These are phyloP conservation scores for Gastrolobium villosum DNA, from an alignment of 306 rosid genomes.

Conservation along the genomic window DNA sequence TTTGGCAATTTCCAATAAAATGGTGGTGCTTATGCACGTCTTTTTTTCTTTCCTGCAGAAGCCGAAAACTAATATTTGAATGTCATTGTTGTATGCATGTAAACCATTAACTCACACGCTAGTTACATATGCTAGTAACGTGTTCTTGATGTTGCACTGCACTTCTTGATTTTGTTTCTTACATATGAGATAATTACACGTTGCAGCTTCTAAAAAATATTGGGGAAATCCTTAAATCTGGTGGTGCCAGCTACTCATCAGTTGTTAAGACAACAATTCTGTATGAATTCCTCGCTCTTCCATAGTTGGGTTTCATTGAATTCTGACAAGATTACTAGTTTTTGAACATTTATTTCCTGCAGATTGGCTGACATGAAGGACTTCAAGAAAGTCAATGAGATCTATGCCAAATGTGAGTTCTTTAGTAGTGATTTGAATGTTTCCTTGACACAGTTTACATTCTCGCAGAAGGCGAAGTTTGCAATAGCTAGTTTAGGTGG, in stretches of 20 bases:
- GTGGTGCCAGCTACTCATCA: constrained; percentile 78
- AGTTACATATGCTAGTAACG: neutral
- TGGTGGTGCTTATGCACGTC: neutral
- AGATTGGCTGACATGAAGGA: constrained; percentile 97
- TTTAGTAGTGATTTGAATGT: constrained; percentile 29
- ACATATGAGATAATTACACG: constrained; percentile 11
- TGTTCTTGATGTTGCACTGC: neutral
- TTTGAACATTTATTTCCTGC: constrained; percentile 50
- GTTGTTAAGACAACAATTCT: constrained; percentile 90
- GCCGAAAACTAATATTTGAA: neutral
- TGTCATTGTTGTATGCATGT: constrained; percentile 1
- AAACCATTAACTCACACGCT: neutral
- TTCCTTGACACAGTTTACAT: constrained; percentile 1
- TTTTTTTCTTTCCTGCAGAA: neutral
- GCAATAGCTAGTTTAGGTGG: neutral
- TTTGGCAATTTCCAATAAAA: neutral
- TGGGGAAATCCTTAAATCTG: constrained; percentile 87
- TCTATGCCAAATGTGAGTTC: constrained; percentile 91
- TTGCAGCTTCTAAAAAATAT: constrained; percentile 79
- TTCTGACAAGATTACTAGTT: constrained; percentile 18
- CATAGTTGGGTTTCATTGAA: neutral
- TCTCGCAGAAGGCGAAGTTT: constrained; percentile 1
- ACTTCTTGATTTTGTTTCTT: neutral
- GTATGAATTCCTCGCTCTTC: constrained; percentile 53
- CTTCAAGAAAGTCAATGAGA: constrained; percentile 84